These are phyloP conservation scores for Lepidopterella palustris DNA, from an alignment of 495 filamentous ascomycete genomes.

Conservation along the genomic window DNA sequence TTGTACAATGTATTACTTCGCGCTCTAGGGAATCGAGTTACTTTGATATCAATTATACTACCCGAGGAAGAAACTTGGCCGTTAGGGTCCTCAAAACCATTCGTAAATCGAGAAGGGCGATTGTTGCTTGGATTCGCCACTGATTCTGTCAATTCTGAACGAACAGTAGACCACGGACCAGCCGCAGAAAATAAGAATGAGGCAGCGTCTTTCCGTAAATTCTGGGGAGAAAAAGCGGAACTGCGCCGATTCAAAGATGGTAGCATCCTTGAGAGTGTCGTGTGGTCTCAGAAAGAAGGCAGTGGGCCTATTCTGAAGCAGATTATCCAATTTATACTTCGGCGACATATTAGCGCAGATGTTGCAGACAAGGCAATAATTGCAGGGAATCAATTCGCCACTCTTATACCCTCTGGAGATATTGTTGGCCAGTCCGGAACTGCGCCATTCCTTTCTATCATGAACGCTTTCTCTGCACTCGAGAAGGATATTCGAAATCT, in stretches of 20 bases:
- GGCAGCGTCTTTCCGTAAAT: slow-evolving; percentile 59
- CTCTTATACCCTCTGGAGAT: slow-evolving; percentile 43
- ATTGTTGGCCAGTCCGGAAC: slow-evolving; percentile 31
- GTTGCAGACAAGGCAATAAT: slow-evolving; percentile 49
- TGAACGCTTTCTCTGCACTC: slow-evolving; percentile 59
- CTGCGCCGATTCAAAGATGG: slow-evolving; percentile 69
- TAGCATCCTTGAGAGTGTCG: slow-evolving; percentile 66
- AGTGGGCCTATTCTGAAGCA: slow-evolving; percentile 64
- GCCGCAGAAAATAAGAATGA: slow-evolving; percentile 68
- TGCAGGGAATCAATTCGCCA: slow-evolving; percentile 55
- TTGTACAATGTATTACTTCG: slow-evolving; percentile 54
- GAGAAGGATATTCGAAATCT: slow-evolving; percentile 67
- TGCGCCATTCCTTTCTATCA: slow-evolving; percentile 49
- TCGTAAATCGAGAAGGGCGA: slow-evolving; percentile 20
- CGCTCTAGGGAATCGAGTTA: slow-evolving; percentile 69
- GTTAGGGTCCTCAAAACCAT: slow-evolving; percentile 5
- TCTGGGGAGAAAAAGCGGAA: slow-evolving; percentile 72
- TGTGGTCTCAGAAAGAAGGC: slow-evolving; percentile 64
- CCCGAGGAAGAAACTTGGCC: slow-evolving; percentile 34
- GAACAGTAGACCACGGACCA: slow-evolving; percentile 80
- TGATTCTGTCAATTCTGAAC: slow-evolving; percentile 59
- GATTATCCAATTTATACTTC: slow-evolving; percentile 67
- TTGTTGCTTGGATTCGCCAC: slow-evolving; percentile 64
- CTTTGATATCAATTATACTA: slow-evolving; percentile 44
- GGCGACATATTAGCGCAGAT: slow-evolving; percentile 52